These are phyloP conservation scores for Thraustochytrium striatum DNA, from an alignment of 352 stramenopile genomes.

Conservation along the genomic window DNA sequence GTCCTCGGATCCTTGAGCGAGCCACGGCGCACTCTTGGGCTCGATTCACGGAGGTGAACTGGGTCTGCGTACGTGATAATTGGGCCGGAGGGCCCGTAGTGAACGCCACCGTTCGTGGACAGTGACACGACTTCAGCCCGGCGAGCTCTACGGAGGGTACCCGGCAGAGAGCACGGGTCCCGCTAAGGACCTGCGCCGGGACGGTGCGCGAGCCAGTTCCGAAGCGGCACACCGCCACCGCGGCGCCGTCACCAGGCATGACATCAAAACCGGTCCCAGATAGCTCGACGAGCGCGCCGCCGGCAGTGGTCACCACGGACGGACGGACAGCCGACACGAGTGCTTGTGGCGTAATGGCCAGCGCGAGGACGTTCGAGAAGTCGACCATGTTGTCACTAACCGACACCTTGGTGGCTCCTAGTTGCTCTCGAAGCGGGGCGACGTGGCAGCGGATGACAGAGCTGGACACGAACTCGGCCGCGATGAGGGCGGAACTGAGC, in stretches of 20 bases:
- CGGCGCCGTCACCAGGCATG: no score
- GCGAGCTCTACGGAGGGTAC: neutral
- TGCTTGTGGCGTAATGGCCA: neutral
- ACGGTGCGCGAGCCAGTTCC: neutral
- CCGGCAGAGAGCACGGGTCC: neutral
- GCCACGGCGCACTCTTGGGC: no score
- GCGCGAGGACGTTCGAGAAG: slow-evolving; percentile 1
- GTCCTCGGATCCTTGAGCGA: no score
- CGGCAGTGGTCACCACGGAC: neutral
- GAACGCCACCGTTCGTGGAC: neutral
- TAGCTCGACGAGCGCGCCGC: neutral
- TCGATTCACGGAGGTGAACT: neutral
- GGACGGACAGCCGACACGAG: neutral
- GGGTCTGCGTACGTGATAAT: neutral
- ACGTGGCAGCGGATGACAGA: neutral
- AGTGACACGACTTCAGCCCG: neutral
- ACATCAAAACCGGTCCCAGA: no score
- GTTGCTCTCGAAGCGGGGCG: neutral
- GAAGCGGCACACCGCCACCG: no score
- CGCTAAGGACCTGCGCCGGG: neutral
- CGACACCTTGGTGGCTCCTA: neutral
- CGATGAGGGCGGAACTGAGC: neutral
- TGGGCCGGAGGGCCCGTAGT: neutral
- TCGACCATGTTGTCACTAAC: neutral
- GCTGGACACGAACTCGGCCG: neutral